phyloP scores from a whole-genome alignment of 2,329 filamentous ascomycete species.

The Aspergillus sojae region DNA sequence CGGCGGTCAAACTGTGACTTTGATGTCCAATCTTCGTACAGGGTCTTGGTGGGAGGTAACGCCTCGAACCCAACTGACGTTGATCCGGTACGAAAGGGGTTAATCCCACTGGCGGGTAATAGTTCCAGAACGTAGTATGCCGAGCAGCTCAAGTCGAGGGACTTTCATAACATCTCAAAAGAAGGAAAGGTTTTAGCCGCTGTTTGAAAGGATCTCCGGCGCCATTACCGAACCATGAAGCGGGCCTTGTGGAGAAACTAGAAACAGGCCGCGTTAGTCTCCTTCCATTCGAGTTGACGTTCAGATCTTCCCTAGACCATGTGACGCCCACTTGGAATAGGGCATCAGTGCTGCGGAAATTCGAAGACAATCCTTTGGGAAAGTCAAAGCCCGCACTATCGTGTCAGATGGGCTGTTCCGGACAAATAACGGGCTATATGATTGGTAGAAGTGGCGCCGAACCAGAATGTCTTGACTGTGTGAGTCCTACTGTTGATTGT shows the following conservation, averaged over 20 bases:
- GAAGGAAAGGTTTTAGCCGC: neutral
- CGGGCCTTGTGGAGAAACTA: conserved; percentile 8
- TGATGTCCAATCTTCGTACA: neutral
- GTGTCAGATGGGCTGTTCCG: neutral
- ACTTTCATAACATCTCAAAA: neutral
- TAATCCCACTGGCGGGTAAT: conserved; percentile 20
- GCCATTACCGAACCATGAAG: conserved; percentile 1
- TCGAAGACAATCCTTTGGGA: neutral
- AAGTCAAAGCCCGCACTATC: neutral
- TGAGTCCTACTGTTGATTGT: neutral
- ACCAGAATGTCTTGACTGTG: neutral
- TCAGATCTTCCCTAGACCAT: conserved; percentile 5
- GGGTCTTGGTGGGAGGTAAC: neutral
- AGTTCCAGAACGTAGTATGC: conserved; percentile 4
- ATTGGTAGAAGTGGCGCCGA: neutral
- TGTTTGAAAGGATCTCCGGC: conserved; percentile 3
- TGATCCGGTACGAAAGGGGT: conserved; percentile 12
- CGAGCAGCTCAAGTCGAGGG: neutral
- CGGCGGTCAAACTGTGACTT: conserved; percentile 9
- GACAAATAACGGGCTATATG: neutral
- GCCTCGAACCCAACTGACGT: conserved; percentile 8
- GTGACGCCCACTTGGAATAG: conserved; percentile 6
- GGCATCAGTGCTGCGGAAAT: neutral
- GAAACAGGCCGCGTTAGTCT: conserved; percentile 7
- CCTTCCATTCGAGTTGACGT: neutral